Evolutionary conservation across 1,139 yeast species (phyloP), one percentile per base, ranked within the genome.

Genomic region (Sugiyamaella castrensis): DNA sequence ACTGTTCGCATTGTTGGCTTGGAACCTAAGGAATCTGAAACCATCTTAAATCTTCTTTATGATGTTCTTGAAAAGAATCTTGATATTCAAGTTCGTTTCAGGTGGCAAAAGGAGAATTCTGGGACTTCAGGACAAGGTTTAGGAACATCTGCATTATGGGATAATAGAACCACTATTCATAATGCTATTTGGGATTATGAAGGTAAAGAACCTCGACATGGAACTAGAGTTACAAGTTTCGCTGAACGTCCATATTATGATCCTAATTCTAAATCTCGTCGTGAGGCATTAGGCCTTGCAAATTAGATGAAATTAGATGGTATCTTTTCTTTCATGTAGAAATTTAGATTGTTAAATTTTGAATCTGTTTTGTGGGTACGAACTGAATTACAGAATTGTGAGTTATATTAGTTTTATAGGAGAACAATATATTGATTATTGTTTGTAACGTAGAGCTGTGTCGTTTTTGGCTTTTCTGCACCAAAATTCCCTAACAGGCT

Each of bases 131-230:
- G 71, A 57, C 65, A 67, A 1, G 82, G 81, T 8, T 69, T 68
- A 38, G 82, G 81, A 28, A 74, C 80, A 30, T 74, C 80, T 51
- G 82, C 81, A 37, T 60, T 79, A 43, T 79, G 84, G 83, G 82
- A 79, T 57, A 79, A 79, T 69, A 67, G 82, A 64, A 60, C 75
- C 49, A 68, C 77, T 38, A 77, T 76, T 51, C 83, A 79, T 46
- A 51, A 48, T 41, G 62, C 78, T 27, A 75, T 75, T 33, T 71
- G 72, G 74, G 82, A 79, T 62, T 76, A 78, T 57, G 79, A 75
- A 57, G 77, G 77, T 28, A 53, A 62, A 48, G 76, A 72, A 47
- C 70, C 76, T 30, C 71, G 84, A 63, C 83, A 77, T 55, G 84
- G 83, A 28, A 77, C 80, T 29, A 71, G 85, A 62, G 83, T 79